Percentiles rank a stretch among this genome's conserved stretches.
phyloP scores from a whole-genome alignment of 2,329 filamentous ascomycete species.

The Dryadomyces sulphureus region DNA sequence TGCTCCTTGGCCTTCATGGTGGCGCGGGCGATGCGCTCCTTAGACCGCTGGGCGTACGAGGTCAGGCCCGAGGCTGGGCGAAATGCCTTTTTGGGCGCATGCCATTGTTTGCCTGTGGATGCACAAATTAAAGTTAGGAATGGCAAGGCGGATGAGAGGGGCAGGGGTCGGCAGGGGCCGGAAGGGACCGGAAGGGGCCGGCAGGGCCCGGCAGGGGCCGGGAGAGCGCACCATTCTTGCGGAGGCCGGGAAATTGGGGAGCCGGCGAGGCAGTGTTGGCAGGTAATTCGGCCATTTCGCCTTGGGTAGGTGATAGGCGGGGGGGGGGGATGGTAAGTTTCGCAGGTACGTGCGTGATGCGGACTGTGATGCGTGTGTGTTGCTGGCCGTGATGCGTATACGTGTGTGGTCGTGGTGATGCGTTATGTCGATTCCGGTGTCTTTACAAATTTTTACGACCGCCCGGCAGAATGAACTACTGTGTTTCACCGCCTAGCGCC shows the following conservation, averaged over 20 bases:
- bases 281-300: constrained; percentile 32
- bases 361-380: too few relatives aligned
- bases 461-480: background rate
- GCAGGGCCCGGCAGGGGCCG: background rate
- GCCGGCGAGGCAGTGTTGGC: constrained; percentile 19
- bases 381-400: too few relatives aligned
- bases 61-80: constrained; percentile 65
- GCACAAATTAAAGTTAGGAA: background rate
- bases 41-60: constrained; percentile 62
- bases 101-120: constrained; percentile 81
- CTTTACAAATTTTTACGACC: background rate
- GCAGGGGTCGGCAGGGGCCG: background rate
- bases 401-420: too few relatives aligned
- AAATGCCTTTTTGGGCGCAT: constrained; percentile 68
- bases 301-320: too few relatives aligned
- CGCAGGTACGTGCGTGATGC: too few relatives aligned
- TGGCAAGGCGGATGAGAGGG: background rate
- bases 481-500: background rate
- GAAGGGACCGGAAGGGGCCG: background rate
- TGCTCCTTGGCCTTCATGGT: constrained; percentile 88
- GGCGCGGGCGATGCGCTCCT: constrained; percentile 51
- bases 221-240: constrained; percentile 39
- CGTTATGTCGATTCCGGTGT: background rate
- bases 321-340: too few relatives aligned
- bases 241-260: constrained; percentile 46